A percentile compares a stretch with the other conserved stretches of the same genome.
Conservation (phyloP, 176 grass and related monocot genomes). For the Thinopyrum elongatum region DNA sequence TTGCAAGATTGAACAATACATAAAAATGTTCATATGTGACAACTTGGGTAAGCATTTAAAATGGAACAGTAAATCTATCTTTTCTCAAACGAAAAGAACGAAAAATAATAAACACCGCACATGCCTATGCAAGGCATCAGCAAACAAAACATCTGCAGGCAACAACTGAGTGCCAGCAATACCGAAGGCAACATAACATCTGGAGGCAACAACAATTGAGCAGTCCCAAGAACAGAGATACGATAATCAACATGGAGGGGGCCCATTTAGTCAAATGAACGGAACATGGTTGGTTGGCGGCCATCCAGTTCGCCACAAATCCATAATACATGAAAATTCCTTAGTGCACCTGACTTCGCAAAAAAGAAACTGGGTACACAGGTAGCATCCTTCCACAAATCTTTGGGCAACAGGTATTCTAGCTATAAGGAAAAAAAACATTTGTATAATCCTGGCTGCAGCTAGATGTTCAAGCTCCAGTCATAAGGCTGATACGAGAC, state of each 20-base stretch:
- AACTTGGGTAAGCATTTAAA: background rate
- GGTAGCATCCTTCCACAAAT: background rate
- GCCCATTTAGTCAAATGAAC: background rate
- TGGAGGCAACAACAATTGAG: background rate
- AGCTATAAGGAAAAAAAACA: constrained; percentile 33
- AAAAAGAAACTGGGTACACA: background rate
- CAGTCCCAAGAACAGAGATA: background rate
- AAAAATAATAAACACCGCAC: background rate
- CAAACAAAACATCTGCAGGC: background rate
- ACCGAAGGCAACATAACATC: background rate
- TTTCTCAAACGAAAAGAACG: background rate
- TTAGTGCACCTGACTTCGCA: background rate
- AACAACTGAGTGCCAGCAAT: background rate
- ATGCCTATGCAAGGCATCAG: background rate
- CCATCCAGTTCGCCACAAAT: background rate
- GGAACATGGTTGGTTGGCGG: background rate
- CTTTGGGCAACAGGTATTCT: constrained; percentile 13
- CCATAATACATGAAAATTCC: background rate
- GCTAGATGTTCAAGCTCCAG: constrained; percentile 79
- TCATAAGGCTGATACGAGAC: constrained; percentile 81
- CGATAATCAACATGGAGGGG: background rate
- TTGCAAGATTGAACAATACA: too few species aligned
- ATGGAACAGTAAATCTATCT: background rate
- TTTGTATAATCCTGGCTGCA: background rate
- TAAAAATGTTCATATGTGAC: background rate